Evolutionary conservation across 768 basidiomycete genomes (phyloP), one percentile per base, ranked within the genome.

Genomic region (Russula earlei): DNA sequence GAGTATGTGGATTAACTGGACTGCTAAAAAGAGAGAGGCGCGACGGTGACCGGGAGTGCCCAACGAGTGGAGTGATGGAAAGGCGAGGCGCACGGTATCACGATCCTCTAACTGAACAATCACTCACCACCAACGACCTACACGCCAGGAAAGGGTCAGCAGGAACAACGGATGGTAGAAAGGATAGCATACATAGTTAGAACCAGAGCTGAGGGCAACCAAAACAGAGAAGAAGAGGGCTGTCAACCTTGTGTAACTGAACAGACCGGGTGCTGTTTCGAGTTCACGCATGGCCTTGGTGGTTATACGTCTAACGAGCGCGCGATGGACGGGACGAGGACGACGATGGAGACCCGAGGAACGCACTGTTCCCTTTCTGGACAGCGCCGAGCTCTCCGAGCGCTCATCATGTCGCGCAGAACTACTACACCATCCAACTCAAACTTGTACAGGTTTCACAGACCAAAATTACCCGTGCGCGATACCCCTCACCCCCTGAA

Each of bases 171-270:
- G 17, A 10, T 3, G 19, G 4, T 20, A 20, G 14, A 36, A 0
- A 2, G 29, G 5, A 10, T 25, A 25, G 73, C 84, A 54, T 66
- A 87, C 86, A 75, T 88, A 88, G 62, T 85, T 85, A 8, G 86
- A 86, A 24, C 86, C 86, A 41, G 83, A 81, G 58, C 80, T 69
- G 33, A 87, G 67, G 0, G 83, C 73, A 6, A 84, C 82, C 29
- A 83, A 60, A 38, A 85, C 62, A n/a, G 82, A 81, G 22, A 75
- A 74, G 36, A 81, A 42, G 19, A 87, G 71, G 14, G 60, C 51
- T 5, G 58, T 59, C 20, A 55, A 40, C 31, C 61, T 44, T 5
- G 57, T 4, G 10, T 37, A 5, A 10, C 48, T 54, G 31, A 59
- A 46, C 1, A 50, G 17, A 20, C 27, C 46, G 4, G 43, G 55